Evolutionary conservation across 495 filamentous ascomycete species (phyloP).

Genomic region (Aspergillus haitiensis): DNA sequence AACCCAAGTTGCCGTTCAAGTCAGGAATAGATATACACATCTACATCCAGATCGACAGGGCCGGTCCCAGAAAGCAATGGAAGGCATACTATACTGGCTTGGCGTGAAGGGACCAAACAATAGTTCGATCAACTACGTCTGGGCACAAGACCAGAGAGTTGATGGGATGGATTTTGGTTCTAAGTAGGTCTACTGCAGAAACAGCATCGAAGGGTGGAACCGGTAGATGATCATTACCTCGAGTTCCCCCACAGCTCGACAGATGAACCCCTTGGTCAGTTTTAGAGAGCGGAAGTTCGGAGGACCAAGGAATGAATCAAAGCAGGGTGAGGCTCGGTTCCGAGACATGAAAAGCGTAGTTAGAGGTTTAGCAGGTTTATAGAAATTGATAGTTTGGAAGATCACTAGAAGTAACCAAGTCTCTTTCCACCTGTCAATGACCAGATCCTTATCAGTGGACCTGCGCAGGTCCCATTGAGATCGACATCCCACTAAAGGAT

Average conservation of each 20-base stretch:
- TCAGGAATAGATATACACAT: constrained; percentile 11
- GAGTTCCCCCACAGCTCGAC: constrained; percentile 1
- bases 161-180: constrained; percentile 15
- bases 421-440: constrained; percentile 12
- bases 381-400: constrained; percentile 16
- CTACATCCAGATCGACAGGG: constrained; percentile 6
- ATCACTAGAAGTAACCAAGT: constrained; percentile 7
- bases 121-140: neutral
- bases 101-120: neutral
- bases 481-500: constrained; percentile 12
- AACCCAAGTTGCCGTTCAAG: neutral
- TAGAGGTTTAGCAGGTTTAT: neutral
- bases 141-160: neutral
- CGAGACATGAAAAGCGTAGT: neutral
- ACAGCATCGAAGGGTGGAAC: constrained; percentile 10
- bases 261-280: constrained; percentile 2
- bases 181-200: constrained; percentile 18
- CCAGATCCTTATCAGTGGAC: constrained; percentile 31
- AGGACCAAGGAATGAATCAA: constrained; percentile 5
- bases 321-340: neutral
- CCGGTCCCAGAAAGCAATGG: constrained; percentile 2
- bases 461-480: constrained; percentile 19
- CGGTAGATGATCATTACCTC: constrained; percentile 3
- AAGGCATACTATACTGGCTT: neutral
- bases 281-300: neutral